Evolutionary conservation across 129 eudicot genomes (phyloP).

Genomic region (Arctium minus): DNA sequence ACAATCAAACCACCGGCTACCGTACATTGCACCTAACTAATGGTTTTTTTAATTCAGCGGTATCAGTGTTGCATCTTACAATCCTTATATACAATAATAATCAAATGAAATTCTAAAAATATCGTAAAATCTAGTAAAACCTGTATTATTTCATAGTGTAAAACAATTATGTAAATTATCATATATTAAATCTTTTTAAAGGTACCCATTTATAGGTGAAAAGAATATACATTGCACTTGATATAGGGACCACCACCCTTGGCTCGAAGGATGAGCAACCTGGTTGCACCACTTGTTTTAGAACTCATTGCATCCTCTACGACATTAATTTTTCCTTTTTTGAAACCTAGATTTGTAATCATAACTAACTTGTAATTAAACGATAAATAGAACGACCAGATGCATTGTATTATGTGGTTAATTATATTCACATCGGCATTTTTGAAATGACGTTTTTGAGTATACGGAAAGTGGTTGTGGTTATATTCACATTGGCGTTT

Average conservation of each 20-base stretch:
- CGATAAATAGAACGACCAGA: neutral
- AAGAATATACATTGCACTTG: conserved; percentile 4
- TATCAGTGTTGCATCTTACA: neutral
- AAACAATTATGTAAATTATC: neutral
- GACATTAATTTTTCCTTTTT: conserved; percentile 3
- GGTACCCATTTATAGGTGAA: neutral
- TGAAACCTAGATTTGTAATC: neutral
- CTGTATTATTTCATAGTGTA: neutral
- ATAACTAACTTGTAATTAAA: neutral
- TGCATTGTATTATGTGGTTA: neutral
- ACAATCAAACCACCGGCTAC: neutral
- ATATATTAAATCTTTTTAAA: neutral
- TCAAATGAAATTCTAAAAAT: neutral
- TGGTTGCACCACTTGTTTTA: conserved; percentile 25
- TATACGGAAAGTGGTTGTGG: too few relatives aligned
- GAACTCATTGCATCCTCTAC: conserved; percentile 17
- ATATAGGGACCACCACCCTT: conserved; percentile 10
- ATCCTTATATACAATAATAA: neutral
- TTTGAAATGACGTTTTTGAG: neutral
- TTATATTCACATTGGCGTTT: too few relatives aligned
- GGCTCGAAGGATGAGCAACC: conserved; percentile 12
- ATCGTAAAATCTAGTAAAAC: neutral
- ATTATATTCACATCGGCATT: neutral
- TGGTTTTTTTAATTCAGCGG: neutral
- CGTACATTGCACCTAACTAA: neutral